Evolutionary conservation across 2,329 filamentous ascomycete species (phyloP).

Genomic region (Anthostomella pinea): DNA sequence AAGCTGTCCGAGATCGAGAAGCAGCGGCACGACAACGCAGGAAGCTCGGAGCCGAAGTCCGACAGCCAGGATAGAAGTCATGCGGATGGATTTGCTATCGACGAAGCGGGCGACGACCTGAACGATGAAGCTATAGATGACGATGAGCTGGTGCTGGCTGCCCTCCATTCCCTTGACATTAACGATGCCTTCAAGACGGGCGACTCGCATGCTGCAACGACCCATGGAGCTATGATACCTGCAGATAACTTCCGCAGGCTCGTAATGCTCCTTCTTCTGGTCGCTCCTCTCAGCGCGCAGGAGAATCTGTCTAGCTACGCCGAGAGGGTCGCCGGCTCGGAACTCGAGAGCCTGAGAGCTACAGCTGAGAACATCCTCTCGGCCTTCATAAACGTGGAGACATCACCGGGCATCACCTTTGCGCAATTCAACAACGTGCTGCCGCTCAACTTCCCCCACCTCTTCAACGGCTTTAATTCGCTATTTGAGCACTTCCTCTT

Average conservation of each 20-base stretch:
- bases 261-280: slow-evolving; percentile 66
- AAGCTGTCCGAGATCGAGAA: slow-evolving; percentile 39
- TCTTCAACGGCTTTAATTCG: slow-evolving; percentile 66
- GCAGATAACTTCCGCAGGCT: slow-evolving; percentile 70
- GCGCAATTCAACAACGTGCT: slow-evolving; percentile 59
- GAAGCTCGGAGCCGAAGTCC: slow-evolving; percentile 6
- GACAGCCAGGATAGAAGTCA: slow-evolving; percentile 13
- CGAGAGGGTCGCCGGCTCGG: slow-evolving; percentile 51
- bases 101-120: slow-evolving; percentile 41
- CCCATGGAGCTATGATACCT: slow-evolving; percentile 67
- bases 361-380: slow-evolving; percentile 65
- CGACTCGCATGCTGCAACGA: slow-evolving; percentile 41
- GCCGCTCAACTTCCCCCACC: slow-evolving; percentile 58
- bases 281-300: slow-evolving; percentile 62
- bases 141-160: slow-evolving; percentile 65
- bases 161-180: slow-evolving; percentile 65
- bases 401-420: slow-evolving; percentile 60
- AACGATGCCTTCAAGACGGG: slow-evolving; percentile 57
- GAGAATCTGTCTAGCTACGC: slow-evolving; percentile 63
- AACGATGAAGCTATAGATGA: slow-evolving; percentile 46
- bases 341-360: slow-evolving; percentile 56
- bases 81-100: slow-evolving; percentile 44
- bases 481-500: slow-evolving; percentile 76
- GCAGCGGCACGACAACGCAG: slow-evolving; percentile 12
- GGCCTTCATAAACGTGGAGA: slow-evolving; percentile 64